Percentiles rank a stretch among this genome's conserved stretches.
phyloP scores from a whole-genome alignment of 805 yeast genomes.

The Pichia insulana region DNA sequence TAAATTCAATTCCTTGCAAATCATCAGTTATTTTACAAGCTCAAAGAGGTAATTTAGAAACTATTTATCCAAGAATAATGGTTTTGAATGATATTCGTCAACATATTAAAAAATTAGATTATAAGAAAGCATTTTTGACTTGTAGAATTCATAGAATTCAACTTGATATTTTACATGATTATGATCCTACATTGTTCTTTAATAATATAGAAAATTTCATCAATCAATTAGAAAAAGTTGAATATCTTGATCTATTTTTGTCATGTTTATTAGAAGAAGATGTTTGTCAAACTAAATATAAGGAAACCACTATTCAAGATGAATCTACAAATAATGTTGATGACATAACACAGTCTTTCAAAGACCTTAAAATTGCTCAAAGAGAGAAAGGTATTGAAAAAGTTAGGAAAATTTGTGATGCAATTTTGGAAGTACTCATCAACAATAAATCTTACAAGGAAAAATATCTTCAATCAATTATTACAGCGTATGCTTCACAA shows the following conservation, averaged over 20 bases:
- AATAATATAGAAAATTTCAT: constrained; percentile 59
- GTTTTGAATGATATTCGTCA: constrained; percentile 76
- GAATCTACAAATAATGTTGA: not conserved
- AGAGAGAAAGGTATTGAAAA: constrained; percentile 31
- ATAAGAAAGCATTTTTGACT: constrained; percentile 63
- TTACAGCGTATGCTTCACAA: constrained; percentile 90
- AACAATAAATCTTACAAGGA: constrained; percentile 38
- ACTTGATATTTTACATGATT: constrained; percentile 82
- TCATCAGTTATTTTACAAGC: constrained; percentile 84
- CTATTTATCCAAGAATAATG: constrained; percentile 88
- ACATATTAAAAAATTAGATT: constrained; percentile 48
- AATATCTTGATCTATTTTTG: constrained; percentile 76
- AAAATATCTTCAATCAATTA: constrained; percentile 62
- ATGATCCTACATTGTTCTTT: constrained; percentile 62
- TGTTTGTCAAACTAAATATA: constrained; percentile 72
- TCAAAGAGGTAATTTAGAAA: constrained; percentile 92
- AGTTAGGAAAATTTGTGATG: constrained; percentile 70
- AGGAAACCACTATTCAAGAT: constrained; percentile 45
- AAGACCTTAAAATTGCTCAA: constrained; percentile 2
- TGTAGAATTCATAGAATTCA: constrained; percentile 92
- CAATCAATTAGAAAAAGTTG: constrained; percentile 59
- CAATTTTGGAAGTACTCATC: constrained; percentile 48
- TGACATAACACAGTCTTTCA: constrained; percentile 3
- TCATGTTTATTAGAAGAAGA: constrained; percentile 83
- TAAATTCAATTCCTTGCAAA: constrained; percentile 72